Percentiles rank a stretch among this genome's conserved stretches.
These are phyloP conservation scores for Neonothopanus nambi DNA, from an alignment of 1,284 basidiomycete species.

Conservation along the genomic window DNA sequence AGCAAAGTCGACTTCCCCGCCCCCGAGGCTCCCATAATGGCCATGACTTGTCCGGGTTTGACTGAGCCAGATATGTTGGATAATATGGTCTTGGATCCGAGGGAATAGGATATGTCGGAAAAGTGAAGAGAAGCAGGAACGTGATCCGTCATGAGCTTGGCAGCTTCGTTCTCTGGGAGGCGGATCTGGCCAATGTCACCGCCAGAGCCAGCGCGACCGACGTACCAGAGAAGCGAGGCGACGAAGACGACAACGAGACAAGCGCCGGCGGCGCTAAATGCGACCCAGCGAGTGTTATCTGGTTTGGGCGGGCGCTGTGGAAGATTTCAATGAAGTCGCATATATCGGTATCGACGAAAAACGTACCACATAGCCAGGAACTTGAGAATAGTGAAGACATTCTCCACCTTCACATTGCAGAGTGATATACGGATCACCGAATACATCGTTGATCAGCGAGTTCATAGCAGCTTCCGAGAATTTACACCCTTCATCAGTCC, in stretches of 20 bases:
- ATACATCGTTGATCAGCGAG: slow-evolving; percentile 88
- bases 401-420: slow-evolving; percentile 89
- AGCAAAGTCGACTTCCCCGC: slow-evolving; percentile 97
- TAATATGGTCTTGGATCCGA: slow-evolving; percentile 72
- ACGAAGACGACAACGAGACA: slow-evolving; percentile 65
- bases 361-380: slow-evolving; percentile 85
- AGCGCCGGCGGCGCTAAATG: slow-evolving; percentile 80
- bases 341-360: background rate
- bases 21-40: slow-evolving; percentile 95
- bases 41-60: slow-evolving; percentile 87
- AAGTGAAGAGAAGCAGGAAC: slow-evolving; percentile 93
- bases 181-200: slow-evolving; percentile 78
- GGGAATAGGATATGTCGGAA: slow-evolving; percentile 78
- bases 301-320: slow-evolving; percentile 74
- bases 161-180: slow-evolving; percentile 79
- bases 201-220: slow-evolving; percentile 68
- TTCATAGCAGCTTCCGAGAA: slow-evolving; percentile 99
- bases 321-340: background rate
- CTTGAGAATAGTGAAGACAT: slow-evolving; percentile 91
- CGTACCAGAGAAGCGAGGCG: slow-evolving; percentile 79
- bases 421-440: slow-evolving; percentile 90
- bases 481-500: slow-evolving; percentile 59
- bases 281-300: slow-evolving; percentile 80
- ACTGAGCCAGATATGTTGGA: slow-evolving; percentile 81
- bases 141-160: slow-evolving; percentile 90